phyloP scores from a whole-genome alignment of 495 filamentous ascomycete species.

The Tricharina praecox region DNA sequence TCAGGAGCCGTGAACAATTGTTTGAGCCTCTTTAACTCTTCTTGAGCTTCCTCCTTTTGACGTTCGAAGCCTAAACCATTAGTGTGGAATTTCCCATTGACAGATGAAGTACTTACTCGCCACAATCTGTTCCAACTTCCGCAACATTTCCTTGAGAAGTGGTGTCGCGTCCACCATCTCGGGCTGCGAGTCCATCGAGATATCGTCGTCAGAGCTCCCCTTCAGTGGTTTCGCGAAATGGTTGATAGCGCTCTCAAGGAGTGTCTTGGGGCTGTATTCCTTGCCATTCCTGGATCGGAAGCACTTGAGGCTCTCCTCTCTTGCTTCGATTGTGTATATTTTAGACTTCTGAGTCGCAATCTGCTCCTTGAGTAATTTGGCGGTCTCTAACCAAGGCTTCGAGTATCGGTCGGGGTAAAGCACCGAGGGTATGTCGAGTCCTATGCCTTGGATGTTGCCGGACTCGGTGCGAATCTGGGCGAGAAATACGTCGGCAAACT shows the following conservation, averaged over 20 bases:
- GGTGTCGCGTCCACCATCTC: background rate
- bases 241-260: slow-evolving; percentile 16
- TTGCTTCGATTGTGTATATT: slow-evolving; percentile 16
- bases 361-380: slow-evolving; percentile 35
- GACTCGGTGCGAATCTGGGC: slow-evolving; percentile 39
- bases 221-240: slow-evolving; percentile 10
- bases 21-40: slow-evolving; percentile 15
- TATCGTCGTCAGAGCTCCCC: slow-evolving; percentile 3
- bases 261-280: slow-evolving; percentile 12
- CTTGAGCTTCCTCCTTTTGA: slow-evolving; percentile 15
- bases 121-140: slow-evolving; percentile 20
- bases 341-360: slow-evolving; percentile 28
- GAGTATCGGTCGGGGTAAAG: slow-evolving; percentile 72
- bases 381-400: slow-evolving; percentile 36
- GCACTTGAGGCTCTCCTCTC: slow-evolving; percentile 19
- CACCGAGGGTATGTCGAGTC: slow-evolving; percentile 49
- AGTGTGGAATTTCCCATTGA: no score
- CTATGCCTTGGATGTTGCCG: slow-evolving; percentile 32
- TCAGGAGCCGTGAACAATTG: slow-evolving; percentile 19
- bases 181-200: slow-evolving; percentile 5
- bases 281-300: slow-evolving; percentile 13
- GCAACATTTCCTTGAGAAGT: slow-evolving; percentile 18
- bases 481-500: slow-evolving; percentile 51
- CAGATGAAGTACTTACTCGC: slow-evolving; percentile 11
- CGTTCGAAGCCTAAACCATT: background rate